Conservation (phyloP, 371 early-diverging fungal genomes). For the Apophysomyces sp. region DNA sequence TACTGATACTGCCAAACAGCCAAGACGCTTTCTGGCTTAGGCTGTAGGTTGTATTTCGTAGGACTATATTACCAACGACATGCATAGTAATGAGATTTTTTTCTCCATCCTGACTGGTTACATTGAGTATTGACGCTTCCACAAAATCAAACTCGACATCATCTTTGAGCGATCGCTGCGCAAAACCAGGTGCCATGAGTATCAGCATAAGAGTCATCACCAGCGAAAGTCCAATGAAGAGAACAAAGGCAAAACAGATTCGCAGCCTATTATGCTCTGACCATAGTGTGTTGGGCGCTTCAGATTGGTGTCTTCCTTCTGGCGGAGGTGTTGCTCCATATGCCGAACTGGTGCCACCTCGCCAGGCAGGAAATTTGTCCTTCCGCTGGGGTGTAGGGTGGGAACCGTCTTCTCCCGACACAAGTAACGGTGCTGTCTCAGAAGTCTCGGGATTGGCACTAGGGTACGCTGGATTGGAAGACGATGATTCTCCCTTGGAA, state of each 20-base stretch:
- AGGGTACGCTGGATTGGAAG: not conserved
- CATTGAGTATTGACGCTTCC: slow-evolving; percentile 37
- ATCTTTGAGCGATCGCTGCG: slow-evolving; percentile 37
- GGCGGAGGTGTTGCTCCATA: slow-evolving; percentile 1
- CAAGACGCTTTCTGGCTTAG: slow-evolving; percentile 17
- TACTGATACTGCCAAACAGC: slow-evolving; percentile 31
- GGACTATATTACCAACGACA: slow-evolving; percentile 31
- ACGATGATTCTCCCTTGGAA: not conserved
- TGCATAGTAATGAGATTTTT: slow-evolving; percentile 35
- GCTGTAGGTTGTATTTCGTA: slow-evolving; percentile 20
- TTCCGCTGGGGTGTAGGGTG: not conserved
- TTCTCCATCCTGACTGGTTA: slow-evolving; percentile 14
- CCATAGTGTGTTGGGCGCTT: not conserved
- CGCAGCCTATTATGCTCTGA: slow-evolving; percentile 5
- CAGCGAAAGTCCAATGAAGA: slow-evolving; percentile 14
- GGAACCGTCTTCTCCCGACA: not conserved
- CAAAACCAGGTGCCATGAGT: slow-evolving; percentile 44
- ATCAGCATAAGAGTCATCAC: slow-evolving; percentile 14
- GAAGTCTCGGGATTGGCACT: not conserved
- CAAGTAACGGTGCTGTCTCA: not conserved
- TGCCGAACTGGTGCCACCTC: slow-evolving; percentile 1
- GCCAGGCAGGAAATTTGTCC: not conserved
- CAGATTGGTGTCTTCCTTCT: not conserved
- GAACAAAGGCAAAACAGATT: slow-evolving; percentile 10
- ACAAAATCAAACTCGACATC: slow-evolving; percentile 30